Percentiles rank a stretch among this genome's conserved stretches.
Conservation (phyloP, 495 filamentous ascomycete species). For the Aspergillus funiculosus region DNA sequence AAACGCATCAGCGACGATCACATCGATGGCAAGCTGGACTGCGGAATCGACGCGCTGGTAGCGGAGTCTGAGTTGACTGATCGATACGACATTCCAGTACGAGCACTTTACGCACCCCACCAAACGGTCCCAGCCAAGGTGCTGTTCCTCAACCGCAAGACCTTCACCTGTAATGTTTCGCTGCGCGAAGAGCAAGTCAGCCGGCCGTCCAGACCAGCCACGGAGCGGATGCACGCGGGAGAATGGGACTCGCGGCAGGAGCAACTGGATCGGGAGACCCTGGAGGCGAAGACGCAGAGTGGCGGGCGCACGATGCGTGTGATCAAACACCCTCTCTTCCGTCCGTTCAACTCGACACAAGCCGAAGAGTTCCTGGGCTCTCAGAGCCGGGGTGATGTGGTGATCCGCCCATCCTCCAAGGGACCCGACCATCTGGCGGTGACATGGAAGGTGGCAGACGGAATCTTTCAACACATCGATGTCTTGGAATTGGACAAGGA, state of each 20-base stretch:
- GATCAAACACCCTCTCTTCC: slow-evolving; percentile 94
- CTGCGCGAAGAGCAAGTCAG: slow-evolving; percentile 74
- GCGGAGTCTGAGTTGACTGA: slow-evolving; percentile 65
- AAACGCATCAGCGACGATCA: slow-evolving; percentile 85
- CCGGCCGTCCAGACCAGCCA: slow-evolving; percentile 56
- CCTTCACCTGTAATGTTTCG: slow-evolving; percentile 73
- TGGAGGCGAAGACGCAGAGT: slow-evolving; percentile 73
- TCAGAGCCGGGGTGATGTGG: slow-evolving; percentile 77
- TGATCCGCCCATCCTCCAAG: slow-evolving; percentile 91
- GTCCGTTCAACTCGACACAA: slow-evolving; percentile 84
- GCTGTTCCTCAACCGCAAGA: slow-evolving; percentile 73
- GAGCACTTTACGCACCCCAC: slow-evolving; percentile 57
- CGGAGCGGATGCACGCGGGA: slow-evolving; percentile 58
- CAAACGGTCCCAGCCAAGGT: slow-evolving; percentile 88
- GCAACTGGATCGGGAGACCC: slow-evolving; percentile 65
- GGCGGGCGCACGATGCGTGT: slow-evolving; percentile 82
- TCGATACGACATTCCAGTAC: slow-evolving; percentile 51
- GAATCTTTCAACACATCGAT: slow-evolving; percentile 93
- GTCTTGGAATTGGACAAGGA: slow-evolving; percentile 95
- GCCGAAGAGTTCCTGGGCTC: slow-evolving; percentile 90
- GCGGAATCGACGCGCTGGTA: slow-evolving; percentile 84
- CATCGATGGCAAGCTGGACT: slow-evolving; percentile 87
- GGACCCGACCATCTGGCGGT: slow-evolving; percentile 91
- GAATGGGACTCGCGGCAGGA: slow-evolving; percentile 88
- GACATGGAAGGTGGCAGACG: slow-evolving; percentile 97